These are phyloP conservation scores for Protea cynaroides DNA, from an alignment of 164 flowering plant genomes.

Conservation along the genomic window DNA sequence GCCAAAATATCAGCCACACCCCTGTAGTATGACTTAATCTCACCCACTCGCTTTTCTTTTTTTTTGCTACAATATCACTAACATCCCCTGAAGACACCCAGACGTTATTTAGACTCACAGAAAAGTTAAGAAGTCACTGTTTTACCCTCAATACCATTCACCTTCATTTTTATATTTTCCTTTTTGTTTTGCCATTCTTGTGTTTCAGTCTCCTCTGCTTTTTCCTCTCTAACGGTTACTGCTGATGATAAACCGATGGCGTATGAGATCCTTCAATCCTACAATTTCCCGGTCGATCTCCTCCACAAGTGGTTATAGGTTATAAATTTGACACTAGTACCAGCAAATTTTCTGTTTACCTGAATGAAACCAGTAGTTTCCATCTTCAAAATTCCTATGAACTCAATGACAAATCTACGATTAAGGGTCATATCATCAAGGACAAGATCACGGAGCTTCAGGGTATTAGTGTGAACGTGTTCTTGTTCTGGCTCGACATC, in stretches of 20 bases:
- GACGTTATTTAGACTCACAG: too few species aligned
- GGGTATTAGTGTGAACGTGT: constrained; percentile 52
- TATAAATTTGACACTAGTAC: constrained; percentile 45
- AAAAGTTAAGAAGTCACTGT: too few species aligned
- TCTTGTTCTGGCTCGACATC: constrained; percentile 54
- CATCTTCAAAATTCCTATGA: constrained; percentile 39
- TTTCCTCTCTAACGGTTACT: neutral
- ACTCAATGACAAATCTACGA: constrained; percentile 9
- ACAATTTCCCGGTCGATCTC: constrained; percentile 51
- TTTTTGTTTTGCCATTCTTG: too few species aligned
- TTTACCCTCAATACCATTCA: too few species aligned
- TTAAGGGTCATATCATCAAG: constrained; percentile 35
- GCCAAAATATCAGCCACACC: too few species aligned
- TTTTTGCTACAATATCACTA: too few species aligned
- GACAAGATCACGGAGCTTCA: constrained; percentile 29
- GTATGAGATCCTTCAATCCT: constrained; percentile 29
- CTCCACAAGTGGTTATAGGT: constrained; percentile 43
- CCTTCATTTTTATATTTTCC: too few species aligned
- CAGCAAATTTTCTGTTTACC: constrained; percentile 45
- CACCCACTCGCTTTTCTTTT: too few species aligned
- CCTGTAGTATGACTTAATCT: too few species aligned
- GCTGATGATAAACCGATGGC: constrained; percentile 16
- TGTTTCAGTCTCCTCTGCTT: neutral
- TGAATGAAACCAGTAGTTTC: constrained; percentile 44
- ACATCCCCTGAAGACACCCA: too few species aligned